A percentile compares a stretch with the other conserved stretches of the same genome.
Evolutionary conservation across 306 rosid species (phyloP).

Genomic region (Glycine tomentella): DNA sequence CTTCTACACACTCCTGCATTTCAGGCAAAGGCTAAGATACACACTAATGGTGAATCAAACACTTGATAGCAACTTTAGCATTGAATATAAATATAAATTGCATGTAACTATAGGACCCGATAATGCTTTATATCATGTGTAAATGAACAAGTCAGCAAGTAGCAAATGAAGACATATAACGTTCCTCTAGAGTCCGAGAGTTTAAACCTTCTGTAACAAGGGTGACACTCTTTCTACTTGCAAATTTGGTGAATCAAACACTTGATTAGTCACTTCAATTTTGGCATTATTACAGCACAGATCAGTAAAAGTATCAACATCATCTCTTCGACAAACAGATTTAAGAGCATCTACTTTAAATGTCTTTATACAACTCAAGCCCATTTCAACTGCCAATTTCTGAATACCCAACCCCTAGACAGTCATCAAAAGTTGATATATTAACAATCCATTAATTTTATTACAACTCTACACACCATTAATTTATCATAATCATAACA

Average conservation of each 20-base stretch:
- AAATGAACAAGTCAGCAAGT: slow-evolving; percentile 32
- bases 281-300: slow-evolving; percentile 49
- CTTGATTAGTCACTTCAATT: slow-evolving; percentile 50
- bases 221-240: slow-evolving; percentile 56
- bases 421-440: slow-evolving; percentile 34
- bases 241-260: slow-evolving; percentile 47
- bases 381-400: slow-evolving; percentile 93
- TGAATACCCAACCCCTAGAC: slow-evolving; percentile 81
- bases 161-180: slow-evolving; percentile 42
- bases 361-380: slow-evolving; percentile 78
- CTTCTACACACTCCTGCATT: slow-evolving; percentile 22
- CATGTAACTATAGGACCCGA: not conserved
- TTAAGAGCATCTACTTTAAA: slow-evolving; percentile 86
- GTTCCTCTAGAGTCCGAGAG: slow-evolving; percentile 51
- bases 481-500: slow-evolving; percentile 24
- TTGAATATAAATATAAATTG: slow-evolving; percentile 5
- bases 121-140: slow-evolving; percentile 25
- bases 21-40: slow-evolving; percentile 1
- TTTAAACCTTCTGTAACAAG: slow-evolving; percentile 50
- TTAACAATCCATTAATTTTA: slow-evolving; percentile 26
- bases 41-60: not conserved
- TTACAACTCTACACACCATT: slow-evolving; percentile 1
- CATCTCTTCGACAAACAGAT: slow-evolving; percentile 68
- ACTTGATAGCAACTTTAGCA: not conserved
- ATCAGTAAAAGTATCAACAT: slow-evolving; percentile 48